Evolutionary conservation across 768 basidiomycete species (phyloP).

Genomic region (Boletus rex-veris): DNA sequence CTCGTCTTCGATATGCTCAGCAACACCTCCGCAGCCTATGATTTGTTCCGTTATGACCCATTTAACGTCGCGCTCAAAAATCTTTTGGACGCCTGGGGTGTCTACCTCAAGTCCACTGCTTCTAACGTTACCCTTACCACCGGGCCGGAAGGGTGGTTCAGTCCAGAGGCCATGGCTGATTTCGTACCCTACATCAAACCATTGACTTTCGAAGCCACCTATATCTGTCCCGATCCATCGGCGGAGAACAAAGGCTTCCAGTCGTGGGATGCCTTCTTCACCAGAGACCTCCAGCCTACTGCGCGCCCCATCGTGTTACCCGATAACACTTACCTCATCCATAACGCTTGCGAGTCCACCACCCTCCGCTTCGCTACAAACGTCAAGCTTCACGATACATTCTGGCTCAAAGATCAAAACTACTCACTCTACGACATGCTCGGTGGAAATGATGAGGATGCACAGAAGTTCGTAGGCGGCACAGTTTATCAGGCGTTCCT

Average conservation of each 20-base stretch:
- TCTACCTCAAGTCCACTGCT: not conserved
- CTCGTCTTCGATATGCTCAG: slow-evolving; percentile 19
- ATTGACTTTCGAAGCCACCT: not conserved
- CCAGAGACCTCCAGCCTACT: not conserved
- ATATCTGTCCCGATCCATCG: not conserved
- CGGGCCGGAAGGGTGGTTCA: not conserved
- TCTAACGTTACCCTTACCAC: slow-evolving; percentile 7
- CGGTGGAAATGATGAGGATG: slow-evolving; percentile 20
- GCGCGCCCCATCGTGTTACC: not conserved
- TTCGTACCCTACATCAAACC: not conserved
- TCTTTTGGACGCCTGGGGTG: slow-evolving; percentile 2
- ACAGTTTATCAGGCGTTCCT: slow-evolving; percentile 28
- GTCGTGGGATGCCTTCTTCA: slow-evolving; percentile 1
- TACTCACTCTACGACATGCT: slow-evolving; percentile 61
- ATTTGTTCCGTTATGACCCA: slow-evolving; percentile 7
- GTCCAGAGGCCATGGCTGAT: not conserved
- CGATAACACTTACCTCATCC: too few relatives aligned
- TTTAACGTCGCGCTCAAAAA: slow-evolving; percentile 1
- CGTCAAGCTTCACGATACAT: slow-evolving; percentile 41
- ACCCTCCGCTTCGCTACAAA: slow-evolving; percentile 34
- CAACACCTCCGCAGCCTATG: slow-evolving; percentile 21
- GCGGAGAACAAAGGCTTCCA: not conserved
- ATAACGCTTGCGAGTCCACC: slow-evolving; percentile 51
- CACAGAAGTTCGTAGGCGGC: slow-evolving; percentile 43
- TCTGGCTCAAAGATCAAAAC: slow-evolving; percentile 57